Percentiles rank a stretch among this genome's conserved stretches.
phyloP scores from a whole-genome alignment of 768 basidiomycete genomes.

The Thelephora aurantiotincta region DNA sequence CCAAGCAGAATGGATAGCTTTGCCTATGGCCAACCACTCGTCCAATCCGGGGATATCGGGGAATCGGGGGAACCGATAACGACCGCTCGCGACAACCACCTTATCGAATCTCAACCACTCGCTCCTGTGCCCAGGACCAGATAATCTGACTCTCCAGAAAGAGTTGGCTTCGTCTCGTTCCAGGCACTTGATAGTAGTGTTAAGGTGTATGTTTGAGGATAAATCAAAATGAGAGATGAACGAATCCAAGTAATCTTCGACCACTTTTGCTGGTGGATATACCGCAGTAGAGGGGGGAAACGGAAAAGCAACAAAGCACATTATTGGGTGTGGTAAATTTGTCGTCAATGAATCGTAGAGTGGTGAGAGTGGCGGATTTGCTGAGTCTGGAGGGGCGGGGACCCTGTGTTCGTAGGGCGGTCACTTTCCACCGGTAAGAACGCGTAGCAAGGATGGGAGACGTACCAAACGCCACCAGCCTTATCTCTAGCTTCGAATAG shows the following conservation, averaged over 20 bases:
- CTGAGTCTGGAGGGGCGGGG: conserved; percentile 31
- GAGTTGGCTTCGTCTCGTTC: conserved; percentile 19
- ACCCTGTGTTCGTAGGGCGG: conserved; percentile 22
- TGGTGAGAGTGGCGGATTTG: conserved; percentile 46
- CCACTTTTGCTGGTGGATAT: conserved; percentile 46
- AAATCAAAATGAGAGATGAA: conserved; percentile 56
- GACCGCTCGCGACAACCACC: conserved; percentile 67
- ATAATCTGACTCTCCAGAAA: conserved; percentile 35
- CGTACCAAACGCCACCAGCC: conserved; percentile 71
- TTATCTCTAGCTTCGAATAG: conserved; percentile 52
- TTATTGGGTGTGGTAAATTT: conserved; percentile 66
- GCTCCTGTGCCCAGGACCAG: conserved; percentile 9
- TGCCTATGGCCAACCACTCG: conserved; percentile 37
- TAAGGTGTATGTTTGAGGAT: conserved; percentile 43
- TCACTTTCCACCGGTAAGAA: neutral
- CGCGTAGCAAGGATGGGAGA: neutral
- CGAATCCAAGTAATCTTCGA: conserved; percentile 53
- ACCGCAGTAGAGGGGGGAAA: conserved; percentile 65
- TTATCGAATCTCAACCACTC: conserved; percentile 36
- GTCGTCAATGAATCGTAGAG: conserved; percentile 74
- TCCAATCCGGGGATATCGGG: conserved; percentile 46
- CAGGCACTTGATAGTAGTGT: conserved; percentile 36
- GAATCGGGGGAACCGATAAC: conserved; percentile 50
- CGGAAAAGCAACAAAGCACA: conserved; percentile 48
- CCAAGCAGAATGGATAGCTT: conserved; percentile 51